Evolutionary conservation across 495 filamentous ascomycete species (phyloP).

Genomic region (Niebla homalea): DNA sequence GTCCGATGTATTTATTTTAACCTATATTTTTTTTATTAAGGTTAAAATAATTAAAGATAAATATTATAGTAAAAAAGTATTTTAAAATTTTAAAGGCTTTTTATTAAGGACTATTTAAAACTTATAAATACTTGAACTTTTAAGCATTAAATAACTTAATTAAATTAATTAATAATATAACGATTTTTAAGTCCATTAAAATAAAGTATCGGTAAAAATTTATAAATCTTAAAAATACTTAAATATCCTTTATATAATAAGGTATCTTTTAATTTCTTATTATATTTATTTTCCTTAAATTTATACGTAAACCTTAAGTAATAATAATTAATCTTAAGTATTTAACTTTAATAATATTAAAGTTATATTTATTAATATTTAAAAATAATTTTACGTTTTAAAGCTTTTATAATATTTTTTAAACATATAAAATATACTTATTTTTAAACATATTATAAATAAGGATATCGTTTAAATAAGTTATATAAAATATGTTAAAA

Average conservation of each 20-base stretch:
- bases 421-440: neutral
- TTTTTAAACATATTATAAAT: neutral
- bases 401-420: neutral
- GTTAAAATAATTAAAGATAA: no score
- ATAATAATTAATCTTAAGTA: neutral
- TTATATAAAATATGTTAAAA: no score
- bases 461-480: no score
- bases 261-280: no score
- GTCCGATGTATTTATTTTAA: conserved; percentile 11
- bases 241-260: neutral
- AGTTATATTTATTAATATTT: neutral
- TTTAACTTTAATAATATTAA: neutral
- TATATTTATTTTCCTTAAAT: no score
- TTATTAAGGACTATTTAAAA: conserved; percentile 6
- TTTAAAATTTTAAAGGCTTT: conserved; percentile 10
- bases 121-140: conserved; percentile 2
- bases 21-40: neutral
- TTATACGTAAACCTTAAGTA: no score
- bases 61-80: no score
- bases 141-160: neutral
- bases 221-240: conserved; percentile 3
- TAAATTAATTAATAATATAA: neutral
- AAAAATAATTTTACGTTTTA: neutral
- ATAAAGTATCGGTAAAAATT: conserved; percentile 4
- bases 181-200: neutral